phyloP scores from a whole-genome alignment of 1,284 basidiomycete species.

The Boletus sp. region DNA sequence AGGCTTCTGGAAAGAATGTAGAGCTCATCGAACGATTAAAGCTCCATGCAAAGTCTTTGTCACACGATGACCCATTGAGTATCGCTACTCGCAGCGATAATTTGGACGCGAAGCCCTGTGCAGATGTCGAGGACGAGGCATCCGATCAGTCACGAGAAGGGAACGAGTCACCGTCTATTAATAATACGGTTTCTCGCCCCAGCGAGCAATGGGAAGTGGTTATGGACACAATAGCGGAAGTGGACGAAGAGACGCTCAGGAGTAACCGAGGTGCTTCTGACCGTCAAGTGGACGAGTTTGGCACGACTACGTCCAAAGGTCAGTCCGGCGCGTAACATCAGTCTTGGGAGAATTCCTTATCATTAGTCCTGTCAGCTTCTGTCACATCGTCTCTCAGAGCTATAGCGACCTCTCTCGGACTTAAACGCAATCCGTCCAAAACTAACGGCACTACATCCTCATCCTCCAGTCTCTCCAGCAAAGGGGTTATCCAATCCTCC shows the following conservation, averaged over 20 bases:
- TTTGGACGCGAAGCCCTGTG: conserved; percentile 16
- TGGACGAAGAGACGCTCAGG: conserved; percentile 43
- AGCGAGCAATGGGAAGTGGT: conserved; percentile 76
- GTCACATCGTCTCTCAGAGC: conserved; percentile 66
- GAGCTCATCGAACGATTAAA: conserved; percentile 67
- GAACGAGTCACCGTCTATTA: conserved; percentile 16
- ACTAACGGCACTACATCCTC: conserved; percentile 26
- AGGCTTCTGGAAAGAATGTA: conserved; percentile 70
- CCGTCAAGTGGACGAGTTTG: conserved; percentile 57
- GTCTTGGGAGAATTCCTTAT: conserved; percentile 6
- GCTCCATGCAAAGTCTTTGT: conserved; percentile 57
- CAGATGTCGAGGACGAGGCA: conserved; percentile 33
- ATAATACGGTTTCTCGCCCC: conserved; percentile 41
- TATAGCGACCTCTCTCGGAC: conserved; percentile 63
- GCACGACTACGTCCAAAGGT: conserved; percentile 63
- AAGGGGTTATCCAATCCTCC: conserved; percentile 38
- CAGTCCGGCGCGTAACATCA: conserved; percentile 24
- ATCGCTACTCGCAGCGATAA: conserved; percentile 47
- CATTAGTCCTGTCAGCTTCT: conserved; percentile 34
- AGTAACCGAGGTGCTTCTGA: conserved; percentile 23
- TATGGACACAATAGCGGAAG: conserved; percentile 69
- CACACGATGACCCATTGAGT: conserved; percentile 48
- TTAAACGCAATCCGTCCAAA: conserved; percentile 47
- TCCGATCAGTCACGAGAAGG: conserved; percentile 24
- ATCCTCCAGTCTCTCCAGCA: conserved; percentile 25